Conservation (phyloP, 495 filamentous ascomycete genomes). For the Trichoderma orchidacearum region DNA sequence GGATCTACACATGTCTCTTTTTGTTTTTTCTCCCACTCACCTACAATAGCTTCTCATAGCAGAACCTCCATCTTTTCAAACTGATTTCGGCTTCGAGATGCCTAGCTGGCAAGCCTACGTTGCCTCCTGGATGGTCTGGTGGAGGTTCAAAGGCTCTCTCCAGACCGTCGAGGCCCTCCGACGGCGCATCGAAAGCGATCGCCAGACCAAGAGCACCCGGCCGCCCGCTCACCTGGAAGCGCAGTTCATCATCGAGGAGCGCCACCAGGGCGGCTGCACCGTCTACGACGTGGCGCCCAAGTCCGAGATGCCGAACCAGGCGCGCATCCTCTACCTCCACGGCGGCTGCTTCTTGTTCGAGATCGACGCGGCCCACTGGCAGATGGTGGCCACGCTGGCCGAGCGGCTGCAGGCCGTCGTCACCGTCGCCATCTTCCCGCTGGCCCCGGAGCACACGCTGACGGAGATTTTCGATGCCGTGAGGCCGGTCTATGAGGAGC, state of each 20-base stretch:
- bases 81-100: too few relatives aligned
- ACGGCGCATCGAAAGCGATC: not conserved
- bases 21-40: too few relatives aligned
- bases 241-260: not conserved
- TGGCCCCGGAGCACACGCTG: not conserved
- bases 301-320: not conserved
- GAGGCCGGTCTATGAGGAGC: not conserved
- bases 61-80: too few relatives aligned
- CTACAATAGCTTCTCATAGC: too few relatives aligned
- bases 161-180: not conserved
- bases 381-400: not conserved
- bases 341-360: not conserved
- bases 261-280: not conserved
- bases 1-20: too few relatives aligned
- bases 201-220: not conserved
- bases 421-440: not conserved
- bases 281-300: not conserved
- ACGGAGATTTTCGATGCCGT: not conserved
- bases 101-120: not conserved
- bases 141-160: not conserved
- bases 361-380: not conserved
- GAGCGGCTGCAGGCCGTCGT: not conserved
- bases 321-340: not conserved
- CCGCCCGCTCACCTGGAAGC: not conserved
- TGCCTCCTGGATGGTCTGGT: not conserved